Conservation (phyloP, 2,329 filamentous ascomycete species). For the Plenodomus tracheiphilus region DNA sequence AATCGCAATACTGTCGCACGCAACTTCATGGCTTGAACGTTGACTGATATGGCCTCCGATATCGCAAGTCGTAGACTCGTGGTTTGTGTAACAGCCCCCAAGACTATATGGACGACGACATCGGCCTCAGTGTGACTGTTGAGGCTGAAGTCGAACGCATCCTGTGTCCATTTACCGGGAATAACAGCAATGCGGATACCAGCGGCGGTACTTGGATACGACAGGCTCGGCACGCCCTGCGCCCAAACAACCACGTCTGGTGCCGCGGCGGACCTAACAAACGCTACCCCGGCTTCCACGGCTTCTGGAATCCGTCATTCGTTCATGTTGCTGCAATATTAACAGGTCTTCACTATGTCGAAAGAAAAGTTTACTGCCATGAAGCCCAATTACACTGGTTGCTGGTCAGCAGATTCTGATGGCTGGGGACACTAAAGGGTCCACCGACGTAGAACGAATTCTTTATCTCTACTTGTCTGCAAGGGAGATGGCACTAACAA, state of each 20-base stretch:
- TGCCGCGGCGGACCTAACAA: neutral
- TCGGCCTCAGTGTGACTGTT: neutral
- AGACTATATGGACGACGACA: neutral
- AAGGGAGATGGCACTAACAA: slow-evolving; percentile 13
- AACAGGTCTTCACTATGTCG: neutral
- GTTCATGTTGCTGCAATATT: slow-evolving; percentile 1
- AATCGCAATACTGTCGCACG: too few relatives aligned
- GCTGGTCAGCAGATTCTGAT: neutral
- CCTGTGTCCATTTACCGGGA: slow-evolving; percentile 15
- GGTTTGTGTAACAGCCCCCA: neutral
- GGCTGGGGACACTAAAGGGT: neutral
- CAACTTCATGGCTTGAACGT: neutral
- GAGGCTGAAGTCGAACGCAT: slow-evolving; percentile 18
- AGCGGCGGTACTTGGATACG: slow-evolving; percentile 24
- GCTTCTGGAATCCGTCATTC: slow-evolving; percentile 9
- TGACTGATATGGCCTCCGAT: slow-evolving; percentile 2
- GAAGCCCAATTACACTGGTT: slow-evolving; percentile 3
- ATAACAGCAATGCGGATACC: slow-evolving; percentile 22
- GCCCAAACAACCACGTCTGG: slow-evolving; percentile 1
- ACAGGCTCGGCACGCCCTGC: slow-evolving; percentile 28
- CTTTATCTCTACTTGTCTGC: slow-evolving; percentile 19
- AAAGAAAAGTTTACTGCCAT: neutral
- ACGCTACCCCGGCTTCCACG: slow-evolving; percentile 10
- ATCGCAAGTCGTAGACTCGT: slow-evolving; percentile 1
- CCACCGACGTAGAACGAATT: neutral